These are phyloP conservation scores for Fraxinus paxiana DNA, from an alignment of 305 asterid species.

Conservation along the genomic window DNA sequence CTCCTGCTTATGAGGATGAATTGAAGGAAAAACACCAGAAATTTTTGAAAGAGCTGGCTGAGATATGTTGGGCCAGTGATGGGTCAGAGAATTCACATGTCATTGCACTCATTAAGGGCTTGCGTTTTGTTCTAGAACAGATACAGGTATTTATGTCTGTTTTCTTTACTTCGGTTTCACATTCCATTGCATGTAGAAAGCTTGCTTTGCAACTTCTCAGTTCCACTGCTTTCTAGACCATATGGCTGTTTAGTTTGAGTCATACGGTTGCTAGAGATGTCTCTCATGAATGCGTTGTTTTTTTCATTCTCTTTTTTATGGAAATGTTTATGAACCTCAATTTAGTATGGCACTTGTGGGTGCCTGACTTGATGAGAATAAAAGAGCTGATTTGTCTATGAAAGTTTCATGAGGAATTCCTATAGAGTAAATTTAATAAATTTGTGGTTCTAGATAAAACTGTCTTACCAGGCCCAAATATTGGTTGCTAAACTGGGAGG, in stretches of 20 bases:
- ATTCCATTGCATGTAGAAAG: neutral
- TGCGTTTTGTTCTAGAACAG: constrained; percentile 76
- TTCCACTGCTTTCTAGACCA: neutral
- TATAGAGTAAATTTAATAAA: neutral
- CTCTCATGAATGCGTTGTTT: neutral
- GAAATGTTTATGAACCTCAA: neutral
- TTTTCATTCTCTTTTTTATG: neutral
- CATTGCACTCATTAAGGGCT: constrained; percentile 61
- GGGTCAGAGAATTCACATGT: constrained; percentile 40
- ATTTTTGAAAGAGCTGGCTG: constrained; percentile 57
- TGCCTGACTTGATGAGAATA: neutral
- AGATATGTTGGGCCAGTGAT: constrained; percentile 33
- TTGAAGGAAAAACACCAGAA: constrained; percentile 51
- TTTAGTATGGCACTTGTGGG: neutral
- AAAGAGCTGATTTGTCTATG: neutral
- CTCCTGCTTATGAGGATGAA: constrained; percentile 70
- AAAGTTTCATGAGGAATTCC: neutral
- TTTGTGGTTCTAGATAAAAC: neutral
- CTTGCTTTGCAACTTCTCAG: neutral
- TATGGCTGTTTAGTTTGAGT: neutral
- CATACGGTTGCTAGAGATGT: neutral
- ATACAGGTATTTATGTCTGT: constrained; percentile 55
- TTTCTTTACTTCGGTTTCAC: neutral
- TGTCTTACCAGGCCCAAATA: neutral
- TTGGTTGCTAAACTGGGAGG: neutral